phyloP scores from a whole-genome alignment of 345 rosid genomes.

The Luvunga scandens region DNA sequence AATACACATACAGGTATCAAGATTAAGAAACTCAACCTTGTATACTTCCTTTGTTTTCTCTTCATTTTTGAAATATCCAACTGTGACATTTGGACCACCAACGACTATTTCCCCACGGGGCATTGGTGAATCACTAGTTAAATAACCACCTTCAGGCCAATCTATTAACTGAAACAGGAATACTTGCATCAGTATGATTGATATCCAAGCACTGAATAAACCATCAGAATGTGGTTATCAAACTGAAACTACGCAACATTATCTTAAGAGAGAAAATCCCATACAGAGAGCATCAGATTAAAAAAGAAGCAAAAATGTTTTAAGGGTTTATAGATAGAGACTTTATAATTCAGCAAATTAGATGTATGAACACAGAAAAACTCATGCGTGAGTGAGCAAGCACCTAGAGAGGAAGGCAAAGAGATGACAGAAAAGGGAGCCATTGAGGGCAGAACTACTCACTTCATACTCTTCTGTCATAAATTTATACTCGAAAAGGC shows the following conservation, averaged over 20 bases:
- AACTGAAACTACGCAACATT: neutral
- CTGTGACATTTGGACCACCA: slow-evolving; percentile 90
- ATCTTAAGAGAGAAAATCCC: neutral
- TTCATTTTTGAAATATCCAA: slow-evolving; percentile 90
- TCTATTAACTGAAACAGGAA: slow-evolving; percentile 69
- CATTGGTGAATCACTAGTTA: slow-evolving; percentile 69
- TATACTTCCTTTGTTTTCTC: slow-evolving; percentile 84
- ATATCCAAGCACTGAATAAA: neutral
- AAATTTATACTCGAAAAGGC: neutral
- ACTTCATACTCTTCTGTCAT: neutral
- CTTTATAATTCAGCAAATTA: slow-evolving; percentile 1
- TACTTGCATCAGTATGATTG: neutral
- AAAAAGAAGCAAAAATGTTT: neutral
- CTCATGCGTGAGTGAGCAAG: neutral
- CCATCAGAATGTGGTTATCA: neutral
- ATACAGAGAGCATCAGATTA: neutral
- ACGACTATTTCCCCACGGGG: slow-evolving; percentile 97
- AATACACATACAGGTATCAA: neutral
- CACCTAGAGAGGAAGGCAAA: neutral
- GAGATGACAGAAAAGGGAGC: neutral
- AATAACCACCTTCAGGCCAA: slow-evolving; percentile 97
- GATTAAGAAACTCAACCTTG: slow-evolving; percentile 49
- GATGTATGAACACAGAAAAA: neutral
- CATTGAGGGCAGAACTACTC: neutral
- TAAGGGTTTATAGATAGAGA: neutral